phyloP scores from a whole-genome alignment of 108 stramenopile genomes.

The Conticribra weissflogii region DNA sequence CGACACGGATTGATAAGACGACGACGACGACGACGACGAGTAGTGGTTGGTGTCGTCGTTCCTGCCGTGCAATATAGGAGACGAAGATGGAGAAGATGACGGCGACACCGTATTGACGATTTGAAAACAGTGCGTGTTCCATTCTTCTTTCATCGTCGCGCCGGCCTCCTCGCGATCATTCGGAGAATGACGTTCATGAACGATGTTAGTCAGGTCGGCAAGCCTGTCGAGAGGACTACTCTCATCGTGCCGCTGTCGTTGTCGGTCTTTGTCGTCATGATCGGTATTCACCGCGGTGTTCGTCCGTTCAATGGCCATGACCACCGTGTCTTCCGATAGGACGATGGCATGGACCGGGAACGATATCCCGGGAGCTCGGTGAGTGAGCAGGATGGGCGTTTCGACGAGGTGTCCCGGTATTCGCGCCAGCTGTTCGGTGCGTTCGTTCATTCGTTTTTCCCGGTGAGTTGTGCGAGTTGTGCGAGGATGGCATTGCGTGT shows the following conservation, averaged over 20 bases:
- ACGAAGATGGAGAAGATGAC: too few relatives aligned
- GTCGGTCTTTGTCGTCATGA: too few relatives aligned
- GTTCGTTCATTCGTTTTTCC: not conserved
- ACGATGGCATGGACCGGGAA: slow-evolving; percentile 3
- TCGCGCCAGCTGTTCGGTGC: slow-evolving; percentile 23
- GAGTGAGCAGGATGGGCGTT: slow-evolving; percentile 58
- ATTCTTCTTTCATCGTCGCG: slow-evolving; percentile 16
- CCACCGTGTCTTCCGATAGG: slow-evolving; percentile 62
- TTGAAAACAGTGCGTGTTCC: slow-evolving; percentile 57
- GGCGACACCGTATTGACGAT: slow-evolving; percentile 58
- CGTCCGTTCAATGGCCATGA: slow-evolving; percentile 51
- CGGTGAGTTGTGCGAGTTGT: too few relatives aligned
- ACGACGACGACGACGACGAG: too few relatives aligned
- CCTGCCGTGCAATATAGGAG: not conserved
- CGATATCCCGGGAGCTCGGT: slow-evolving; percentile 12
- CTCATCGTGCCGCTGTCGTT: too few relatives aligned
- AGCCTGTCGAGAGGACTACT: too few relatives aligned
- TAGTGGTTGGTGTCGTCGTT: not conserved
- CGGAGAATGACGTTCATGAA: too few relatives aligned
- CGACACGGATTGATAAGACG: too few relatives aligned
- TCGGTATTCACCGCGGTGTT: too few relatives aligned
- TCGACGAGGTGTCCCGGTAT: slow-evolving; percentile 32
- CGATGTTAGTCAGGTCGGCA: too few relatives aligned
- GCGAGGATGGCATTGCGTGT: not conserved
- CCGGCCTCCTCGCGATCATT: too few relatives aligned